Evolutionary conservation across 306 rosid genomes (phyloP).

Genomic region (Vigna trinervia): DNA sequence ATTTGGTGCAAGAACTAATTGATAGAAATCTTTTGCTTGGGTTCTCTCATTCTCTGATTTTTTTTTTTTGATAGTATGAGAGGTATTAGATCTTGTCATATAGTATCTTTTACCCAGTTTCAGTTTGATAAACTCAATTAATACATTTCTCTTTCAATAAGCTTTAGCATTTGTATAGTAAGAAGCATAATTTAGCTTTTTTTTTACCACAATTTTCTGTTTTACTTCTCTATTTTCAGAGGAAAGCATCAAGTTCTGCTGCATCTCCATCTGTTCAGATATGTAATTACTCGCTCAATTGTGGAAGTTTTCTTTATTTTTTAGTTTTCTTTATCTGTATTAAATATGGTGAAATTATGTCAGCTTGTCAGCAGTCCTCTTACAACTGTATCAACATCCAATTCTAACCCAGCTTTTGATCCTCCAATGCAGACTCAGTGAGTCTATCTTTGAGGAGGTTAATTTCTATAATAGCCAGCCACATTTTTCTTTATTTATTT

Average conservation of each 20-base stretch:
- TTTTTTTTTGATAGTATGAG: neutral
- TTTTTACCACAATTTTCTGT: conserved; percentile 4
- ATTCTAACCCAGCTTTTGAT: conserved; percentile 18
- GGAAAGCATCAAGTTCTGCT: conserved; percentile 62
- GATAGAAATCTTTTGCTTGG: conserved; percentile 17
- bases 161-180: neutral
- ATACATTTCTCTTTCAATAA: neutral
- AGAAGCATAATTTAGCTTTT: neutral
- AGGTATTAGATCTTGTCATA: conserved; percentile 21
- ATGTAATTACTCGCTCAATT: conserved; percentile 40
- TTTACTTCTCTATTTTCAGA: conserved; percentile 52
- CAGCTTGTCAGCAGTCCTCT: conserved; percentile 66
- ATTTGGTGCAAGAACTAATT: conserved; percentile 21
- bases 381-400: conserved; percentile 50
- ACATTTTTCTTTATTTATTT: neutral
- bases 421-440: too few relatives aligned
- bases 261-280: conserved; percentile 78
- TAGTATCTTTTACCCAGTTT: conserved; percentile 3
- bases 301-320: conserved; percentile 26
- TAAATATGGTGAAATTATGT: conserved; percentile 22
- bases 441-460: too few relatives aligned
- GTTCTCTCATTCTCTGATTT: neutral
- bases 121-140: conserved; percentile 5
- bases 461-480: neutral
- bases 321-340: conserved; percentile 28